phyloP scores from a whole-genome alignment of 2,329 filamentous ascomycete genomes.

The Ophiostoma populinum region DNA sequence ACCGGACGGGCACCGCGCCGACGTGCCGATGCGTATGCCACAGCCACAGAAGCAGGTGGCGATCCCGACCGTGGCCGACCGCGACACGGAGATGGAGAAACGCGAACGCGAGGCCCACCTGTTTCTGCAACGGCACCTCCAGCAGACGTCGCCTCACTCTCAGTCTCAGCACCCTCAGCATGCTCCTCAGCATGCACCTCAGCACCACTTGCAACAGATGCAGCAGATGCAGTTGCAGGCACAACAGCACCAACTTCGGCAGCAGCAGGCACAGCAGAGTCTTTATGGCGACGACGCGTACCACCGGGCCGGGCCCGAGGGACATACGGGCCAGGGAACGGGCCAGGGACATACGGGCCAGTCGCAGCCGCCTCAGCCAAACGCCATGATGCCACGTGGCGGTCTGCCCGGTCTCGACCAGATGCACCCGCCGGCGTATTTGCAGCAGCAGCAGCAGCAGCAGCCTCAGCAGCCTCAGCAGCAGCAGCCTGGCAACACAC shows the following conservation, averaged over 20 bases:
- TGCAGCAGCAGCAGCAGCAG: too few species aligned
- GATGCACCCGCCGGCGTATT: constrained; percentile 34
- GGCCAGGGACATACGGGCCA: constrained; percentile 18
- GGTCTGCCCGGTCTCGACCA: constrained; percentile 40
- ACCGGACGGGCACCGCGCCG: constrained; percentile 34
- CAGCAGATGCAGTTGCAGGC: constrained; percentile 8
- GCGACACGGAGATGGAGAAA: constrained; percentile 26
- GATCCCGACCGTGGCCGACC: constrained; percentile 28
- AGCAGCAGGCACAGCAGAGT: constrained; percentile 16
- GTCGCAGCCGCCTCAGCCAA: constrained; percentile 42
- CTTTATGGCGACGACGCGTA: constrained; percentile 25
- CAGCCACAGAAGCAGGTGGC: constrained; percentile 33
- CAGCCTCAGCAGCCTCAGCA: too few species aligned
- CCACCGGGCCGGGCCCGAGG: constrained; percentile 30
- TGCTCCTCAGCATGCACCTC: constrained; percentile 8
- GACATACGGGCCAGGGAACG: too few species aligned
- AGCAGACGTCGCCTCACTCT: too few species aligned
- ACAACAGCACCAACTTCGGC: constrained; percentile 14
- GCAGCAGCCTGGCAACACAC: background rate
- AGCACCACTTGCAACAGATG: constrained; percentile 23
- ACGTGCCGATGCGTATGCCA: constrained; percentile 33
- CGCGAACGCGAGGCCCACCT: background rate
- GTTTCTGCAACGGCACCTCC: background rate
- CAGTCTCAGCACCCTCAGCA: too few species aligned
- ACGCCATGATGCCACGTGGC: too few species aligned